Conservation (phyloP, 805 yeast genomes). For the Saturnispora ahearnii region DNA sequence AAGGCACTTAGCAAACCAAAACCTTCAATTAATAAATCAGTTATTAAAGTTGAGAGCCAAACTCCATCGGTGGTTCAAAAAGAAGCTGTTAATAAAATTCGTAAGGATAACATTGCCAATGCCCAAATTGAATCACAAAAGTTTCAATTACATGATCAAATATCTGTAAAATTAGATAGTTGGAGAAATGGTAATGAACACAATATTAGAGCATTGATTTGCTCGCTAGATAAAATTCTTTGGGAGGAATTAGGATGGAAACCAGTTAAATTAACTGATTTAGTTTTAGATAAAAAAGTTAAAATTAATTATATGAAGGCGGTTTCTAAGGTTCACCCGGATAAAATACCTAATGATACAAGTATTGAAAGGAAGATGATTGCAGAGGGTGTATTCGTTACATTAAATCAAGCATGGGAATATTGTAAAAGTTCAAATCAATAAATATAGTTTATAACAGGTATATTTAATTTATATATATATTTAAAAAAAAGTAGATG, state of each 20-base stretch:
- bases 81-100: constrained; percentile 5
- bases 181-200: constrained; percentile 78
- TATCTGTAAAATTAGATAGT: constrained; percentile 40
- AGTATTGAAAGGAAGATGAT: constrained; percentile 67
- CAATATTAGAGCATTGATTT: constrained; percentile 68
- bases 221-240: constrained; percentile 57
- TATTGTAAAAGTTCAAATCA: constrained; percentile 37
- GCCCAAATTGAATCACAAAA: constrained; percentile 43
- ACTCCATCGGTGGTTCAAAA: not conserved
- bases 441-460: not conserved
- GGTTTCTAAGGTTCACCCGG: constrained; percentile 73
- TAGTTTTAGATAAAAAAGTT: constrained; percentile 84
- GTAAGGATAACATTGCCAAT: constrained; percentile 2
- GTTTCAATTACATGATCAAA: constrained; percentile 53
- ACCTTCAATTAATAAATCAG: not conserved
- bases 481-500: not conserved
- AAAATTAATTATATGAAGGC: constrained; percentile 78
- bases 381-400: constrained; percentile 79
- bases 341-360: constrained; percentile 56
- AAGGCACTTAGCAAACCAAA: constrained; percentile 37
- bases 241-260: constrained; percentile 65
- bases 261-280: constrained; percentile 56
- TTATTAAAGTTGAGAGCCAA: not conserved
- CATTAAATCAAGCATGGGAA: constrained; percentile 87
- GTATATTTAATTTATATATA: not conserved